Evolutionary conservation across 305 asterid genomes (phyloP), one percentile per base, ranked within the genome.

Genomic region (Fraxinus ornus): DNA sequence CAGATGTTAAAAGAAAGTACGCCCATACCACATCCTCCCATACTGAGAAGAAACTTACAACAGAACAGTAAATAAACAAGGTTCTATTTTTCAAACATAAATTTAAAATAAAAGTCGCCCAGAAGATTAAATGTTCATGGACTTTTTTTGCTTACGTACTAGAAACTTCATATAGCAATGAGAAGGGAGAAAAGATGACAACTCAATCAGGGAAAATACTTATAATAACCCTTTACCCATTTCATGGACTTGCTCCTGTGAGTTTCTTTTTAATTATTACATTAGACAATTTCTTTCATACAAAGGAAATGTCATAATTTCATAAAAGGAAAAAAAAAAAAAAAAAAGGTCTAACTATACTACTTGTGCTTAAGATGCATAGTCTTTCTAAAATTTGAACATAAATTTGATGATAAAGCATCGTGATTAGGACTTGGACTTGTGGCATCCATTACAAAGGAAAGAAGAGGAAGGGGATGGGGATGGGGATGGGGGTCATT

Each of bases 21-120:
- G 24, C 47, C 5, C 19, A 68, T 5, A 49, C 35, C 55, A 77
- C 62, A 78, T 32, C 44, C 76, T 41, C 17, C 26, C 57, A 83
- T 26, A 73, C 60, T 33, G 30, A 77, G 76, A 77, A 84, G 78
- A 64, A 32, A 64, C 41, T 36, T 68, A 36, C 44, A 41, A 75
- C 17, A 66, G 60, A 35, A 66, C 79, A 84, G 37, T 66, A 55
- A 66, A 21, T 41, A 72, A 7, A 28, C 37, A 68, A 35, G 55
- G 36, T 3, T 24, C 13, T 19, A n/a, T 28, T 44, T 12, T 32
- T 19, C n/a, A 71, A 10, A 74, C 57, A 78, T 73, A 24, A 44
- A 68, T 36, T 68, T 22, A n/a, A 30, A 70, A 62, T 30, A 37
- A 78, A 13, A 80, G 78, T 33, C 2, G 4, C 24, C 24, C 37